Percentiles rank a stretch among this genome's conserved stretches.
Evolutionary conservation across 2,329 filamentous ascomycete genomes (phyloP).

Genomic region (Curvularia hawaiiensis): DNA sequence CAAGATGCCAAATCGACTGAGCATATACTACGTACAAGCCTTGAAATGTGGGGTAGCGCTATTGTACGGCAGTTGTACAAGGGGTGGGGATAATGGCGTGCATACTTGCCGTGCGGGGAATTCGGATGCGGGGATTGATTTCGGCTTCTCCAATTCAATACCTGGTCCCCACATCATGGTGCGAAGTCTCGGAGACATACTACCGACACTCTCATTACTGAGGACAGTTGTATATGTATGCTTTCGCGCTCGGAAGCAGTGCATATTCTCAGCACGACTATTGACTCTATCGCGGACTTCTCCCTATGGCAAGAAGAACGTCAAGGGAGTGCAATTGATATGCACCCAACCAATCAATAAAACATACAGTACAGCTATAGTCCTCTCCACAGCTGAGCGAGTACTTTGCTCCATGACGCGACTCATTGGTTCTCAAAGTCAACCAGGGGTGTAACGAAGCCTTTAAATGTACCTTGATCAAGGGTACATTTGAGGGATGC

Average conservation of each 20-base stretch:
- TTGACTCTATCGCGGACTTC: background rate
- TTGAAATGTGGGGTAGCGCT: slow-evolving; percentile 18
- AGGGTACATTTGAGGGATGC: background rate
- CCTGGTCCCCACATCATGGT: background rate
- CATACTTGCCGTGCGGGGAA: slow-evolving; percentile 21
- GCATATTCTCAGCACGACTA: background rate
- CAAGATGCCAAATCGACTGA: background rate
- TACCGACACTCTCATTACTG: background rate
- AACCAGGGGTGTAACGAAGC: background rate
- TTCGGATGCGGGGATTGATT: slow-evolving; percentile 3
- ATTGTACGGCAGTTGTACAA: slow-evolving; percentile 5
- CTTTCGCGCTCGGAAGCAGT: background rate
- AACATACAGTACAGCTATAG: too few relatives aligned
- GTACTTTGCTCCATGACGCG: background rate
- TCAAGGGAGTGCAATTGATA: background rate
- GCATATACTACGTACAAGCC: background rate
- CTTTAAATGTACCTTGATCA: background rate
- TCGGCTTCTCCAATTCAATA: background rate
- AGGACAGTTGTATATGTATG: background rate
- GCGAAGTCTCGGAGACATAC: slow-evolving; percentile 2
- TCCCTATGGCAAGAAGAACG: background rate
- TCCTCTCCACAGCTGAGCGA: too few relatives aligned
- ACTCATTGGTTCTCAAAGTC: background rate
- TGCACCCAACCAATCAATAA: background rate
- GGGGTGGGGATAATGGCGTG: background rate